phyloP scores from a whole-genome alignment of 2,329 filamentous ascomycete genomes.

The Cladosporium colombiae region DNA sequence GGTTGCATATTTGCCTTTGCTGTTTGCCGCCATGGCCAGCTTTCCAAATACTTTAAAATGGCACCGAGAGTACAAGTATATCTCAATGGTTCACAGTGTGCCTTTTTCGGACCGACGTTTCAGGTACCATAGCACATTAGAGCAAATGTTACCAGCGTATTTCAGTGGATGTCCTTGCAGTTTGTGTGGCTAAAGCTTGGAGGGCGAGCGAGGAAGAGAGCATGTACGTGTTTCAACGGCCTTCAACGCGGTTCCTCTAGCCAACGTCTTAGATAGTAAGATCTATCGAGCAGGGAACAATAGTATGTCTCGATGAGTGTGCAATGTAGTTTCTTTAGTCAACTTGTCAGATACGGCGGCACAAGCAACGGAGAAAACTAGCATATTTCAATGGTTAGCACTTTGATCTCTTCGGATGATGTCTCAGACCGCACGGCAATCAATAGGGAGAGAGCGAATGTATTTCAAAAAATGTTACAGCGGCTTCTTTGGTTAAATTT shows the following conservation, averaged over 20 bases:
- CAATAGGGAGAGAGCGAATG: neutral
- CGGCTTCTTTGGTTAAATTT: neutral
- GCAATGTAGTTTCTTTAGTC: too few relatives aligned
- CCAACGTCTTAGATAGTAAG: too few relatives aligned
- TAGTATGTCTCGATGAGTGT: too few relatives aligned
- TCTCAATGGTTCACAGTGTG: neutral
- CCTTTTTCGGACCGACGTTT: neutral
- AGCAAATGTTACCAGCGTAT: neutral
- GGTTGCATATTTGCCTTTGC: neutral
- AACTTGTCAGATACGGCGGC: too few relatives aligned
- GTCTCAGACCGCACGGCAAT: neutral
- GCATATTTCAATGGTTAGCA: too few relatives aligned
- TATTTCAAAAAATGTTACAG: neutral
- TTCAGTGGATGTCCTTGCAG: neutral
- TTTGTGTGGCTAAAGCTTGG: too few relatives aligned
- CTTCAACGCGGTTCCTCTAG: too few relatives aligned
- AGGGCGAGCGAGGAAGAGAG: too few relatives aligned
- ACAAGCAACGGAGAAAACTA: too few relatives aligned
- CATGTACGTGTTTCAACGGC: too few relatives aligned
- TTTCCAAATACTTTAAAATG: neutral
- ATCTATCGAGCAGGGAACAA: too few relatives aligned
- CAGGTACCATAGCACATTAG: neutral
- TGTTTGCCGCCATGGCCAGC: neutral
- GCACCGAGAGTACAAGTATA: neutral
- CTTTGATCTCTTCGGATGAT: too few relatives aligned